Evolutionary conservation across 2,329 filamentous ascomycete genomes (phyloP).

Genomic region (Diaporthe eres): DNA sequence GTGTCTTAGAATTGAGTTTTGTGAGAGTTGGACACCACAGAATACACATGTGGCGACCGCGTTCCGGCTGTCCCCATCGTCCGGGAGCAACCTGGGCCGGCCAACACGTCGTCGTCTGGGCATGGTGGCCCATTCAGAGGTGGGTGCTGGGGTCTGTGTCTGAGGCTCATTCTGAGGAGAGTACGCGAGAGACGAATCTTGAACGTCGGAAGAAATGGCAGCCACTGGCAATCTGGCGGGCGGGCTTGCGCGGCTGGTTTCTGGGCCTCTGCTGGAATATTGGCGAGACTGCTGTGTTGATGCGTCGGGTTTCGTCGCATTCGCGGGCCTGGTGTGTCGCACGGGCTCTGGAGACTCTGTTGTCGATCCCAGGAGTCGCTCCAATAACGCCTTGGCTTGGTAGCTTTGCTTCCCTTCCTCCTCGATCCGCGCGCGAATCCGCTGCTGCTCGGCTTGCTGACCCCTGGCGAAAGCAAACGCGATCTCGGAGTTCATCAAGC

Average conservation of each 20-base stretch:
- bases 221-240: neutral
- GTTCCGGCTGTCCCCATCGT: neutral
- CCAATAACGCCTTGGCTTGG: neutral
- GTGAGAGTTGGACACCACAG: conserved; percentile 1
- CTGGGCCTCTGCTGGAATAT: neutral
- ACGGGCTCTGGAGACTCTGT: neutral
- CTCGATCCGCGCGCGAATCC: neutral
- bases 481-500: conserved; percentile 15
- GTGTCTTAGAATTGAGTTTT: conserved; percentile 5
- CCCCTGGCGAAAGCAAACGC: conserved; percentile 13
- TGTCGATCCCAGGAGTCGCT: neutral
- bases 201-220: neutral
- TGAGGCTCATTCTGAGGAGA: too few species aligned
- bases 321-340: neutral
- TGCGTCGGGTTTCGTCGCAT: neutral
- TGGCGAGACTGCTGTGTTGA: neutral
- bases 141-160: neutral
- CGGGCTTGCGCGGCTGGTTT: neutral
- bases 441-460: conserved; percentile 17
- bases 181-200: neutral
- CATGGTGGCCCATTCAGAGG: neutral
- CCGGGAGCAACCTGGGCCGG: neutral
- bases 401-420: neutral
- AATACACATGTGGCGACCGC: conserved; percentile 18
- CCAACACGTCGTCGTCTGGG: neutral